Evolutionary conservation across 345 rosid species (phyloP), one percentile per base, ranked within the genome.

Genomic region (Salix koriyanagi): DNA sequence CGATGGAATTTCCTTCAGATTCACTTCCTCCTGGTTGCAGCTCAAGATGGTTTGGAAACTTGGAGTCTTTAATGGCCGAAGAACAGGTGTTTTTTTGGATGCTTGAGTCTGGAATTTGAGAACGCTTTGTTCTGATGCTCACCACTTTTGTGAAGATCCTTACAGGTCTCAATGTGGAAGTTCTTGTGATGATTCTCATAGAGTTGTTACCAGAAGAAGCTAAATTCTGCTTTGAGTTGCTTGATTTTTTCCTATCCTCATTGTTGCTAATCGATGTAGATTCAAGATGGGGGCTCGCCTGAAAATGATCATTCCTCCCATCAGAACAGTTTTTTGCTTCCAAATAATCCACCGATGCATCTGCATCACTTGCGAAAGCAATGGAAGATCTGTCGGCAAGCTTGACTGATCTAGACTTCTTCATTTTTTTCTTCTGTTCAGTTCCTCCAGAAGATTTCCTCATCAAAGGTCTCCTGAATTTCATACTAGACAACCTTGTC

Each of bases 1-100:
- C 48, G 3, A 39, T 72, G 21, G 86, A 72, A 81, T 71, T 58
- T 67, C 69, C 85, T 66, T 76, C 80, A 42, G 88, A 79, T 67
- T 76, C 81, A 71, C 46, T 76, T 46, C 81, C 83, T 75, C 71
- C 85, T 61, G 75, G 72, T 32, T 77, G 82, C 48, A 44, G 74
- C 84, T 84, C 87, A 42, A 64, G 73, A 77, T 81, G 73, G 32
- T 78, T 79, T 54, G 83, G 80, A 70, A 85, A 76, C 83, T 91
- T 96, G 26, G 93, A 83, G 56, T 80, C 87, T 86, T 91, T 96
- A 76, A 96, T 87, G 71, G 89, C 82, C 16, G 97, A 94, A 56
- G 99, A 94, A 77, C 97, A 93, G 8, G 98, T 96, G 67, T 93
- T 83, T 84, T 80, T 89, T 41, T 84, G 79, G 60, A 90, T 37